phyloP scores from a whole-genome alignment of 108 stramenopile genomes.

The Pinguiococcus pyrenoidosus region DNA sequence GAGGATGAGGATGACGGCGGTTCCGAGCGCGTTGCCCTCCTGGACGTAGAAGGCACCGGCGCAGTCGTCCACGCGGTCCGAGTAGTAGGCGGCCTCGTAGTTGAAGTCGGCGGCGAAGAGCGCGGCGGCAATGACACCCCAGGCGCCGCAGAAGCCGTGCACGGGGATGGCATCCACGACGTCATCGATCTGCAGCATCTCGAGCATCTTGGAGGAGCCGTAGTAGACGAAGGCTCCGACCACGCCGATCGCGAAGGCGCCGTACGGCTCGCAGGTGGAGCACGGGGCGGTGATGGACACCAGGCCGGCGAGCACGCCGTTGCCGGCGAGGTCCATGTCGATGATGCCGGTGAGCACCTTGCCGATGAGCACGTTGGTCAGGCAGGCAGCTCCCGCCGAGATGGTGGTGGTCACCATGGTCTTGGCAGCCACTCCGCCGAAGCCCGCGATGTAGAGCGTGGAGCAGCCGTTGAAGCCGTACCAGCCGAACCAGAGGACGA shows the following conservation, averaged over 20 bases:
- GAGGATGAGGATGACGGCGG: constrained; percentile 52
- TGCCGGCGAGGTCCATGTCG: constrained; percentile 21
- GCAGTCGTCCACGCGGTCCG: constrained; percentile 9
- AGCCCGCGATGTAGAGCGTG: constrained; percentile 42
- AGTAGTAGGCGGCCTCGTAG: constrained; percentile 15
- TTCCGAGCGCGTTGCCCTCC: constrained; percentile 36
- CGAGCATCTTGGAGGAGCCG: constrained; percentile 36
- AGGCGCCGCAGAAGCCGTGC: constrained; percentile 58
- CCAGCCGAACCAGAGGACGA: constrained; percentile 89
- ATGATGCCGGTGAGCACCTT: constrained; percentile 1
- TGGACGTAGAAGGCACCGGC: constrained; percentile 30
- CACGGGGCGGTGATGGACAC: constrained; percentile 75
- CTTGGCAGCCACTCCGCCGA: constrained; percentile 43
- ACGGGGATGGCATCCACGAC: constrained; percentile 84
- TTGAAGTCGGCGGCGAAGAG: constrained; percentile 45
- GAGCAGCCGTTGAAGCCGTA: constrained; percentile 82
- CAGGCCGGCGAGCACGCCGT: constrained; percentile 58
- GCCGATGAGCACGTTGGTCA: constrained; percentile 5
- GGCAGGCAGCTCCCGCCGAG: constrained; percentile 36
- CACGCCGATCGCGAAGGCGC: constrained; percentile 58
- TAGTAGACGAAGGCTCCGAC: constrained; percentile 57
- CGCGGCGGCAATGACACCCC: constrained; percentile 67
- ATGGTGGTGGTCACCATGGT: constrained; percentile 70
- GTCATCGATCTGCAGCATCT: constrained; percentile 60
- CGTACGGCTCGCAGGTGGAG: constrained; percentile 60